Conservation (phyloP, 306 rosid genomes). For the Morella rubra region DNA sequence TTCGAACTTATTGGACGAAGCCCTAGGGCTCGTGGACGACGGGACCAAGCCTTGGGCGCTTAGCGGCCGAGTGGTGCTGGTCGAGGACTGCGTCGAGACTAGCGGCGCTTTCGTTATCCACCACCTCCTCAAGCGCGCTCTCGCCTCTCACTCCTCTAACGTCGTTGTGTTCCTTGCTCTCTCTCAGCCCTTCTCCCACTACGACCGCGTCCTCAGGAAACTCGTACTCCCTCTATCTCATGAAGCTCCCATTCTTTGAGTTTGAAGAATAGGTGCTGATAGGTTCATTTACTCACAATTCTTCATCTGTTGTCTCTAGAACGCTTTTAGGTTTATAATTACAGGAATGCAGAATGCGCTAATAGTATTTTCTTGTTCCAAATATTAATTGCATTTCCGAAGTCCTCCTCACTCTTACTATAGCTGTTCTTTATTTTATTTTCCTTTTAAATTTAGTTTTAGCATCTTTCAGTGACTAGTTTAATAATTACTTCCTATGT, state of each 20-base stretch:
- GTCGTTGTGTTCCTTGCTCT: conserved; percentile 71
- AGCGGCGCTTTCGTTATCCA: conserved; percentile 84
- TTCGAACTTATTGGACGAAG: conserved; percentile 61
- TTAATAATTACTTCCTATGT: not conserved
- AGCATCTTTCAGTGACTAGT: not conserved
- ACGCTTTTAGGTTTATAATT: too few relatives aligned
- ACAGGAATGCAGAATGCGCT: not conserved
- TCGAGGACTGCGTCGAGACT: conserved; percentile 82
- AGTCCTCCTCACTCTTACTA: not conserved
- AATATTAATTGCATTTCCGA: not conserved
- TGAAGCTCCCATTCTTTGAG: not conserved
- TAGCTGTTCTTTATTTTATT: not conserved
- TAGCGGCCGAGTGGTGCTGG: conserved; percentile 48
- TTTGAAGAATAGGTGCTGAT: not conserved
- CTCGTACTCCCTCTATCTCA: conserved; percentile 45
- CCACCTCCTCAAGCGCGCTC: conserved; percentile 68
- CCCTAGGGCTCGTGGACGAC: conserved; percentile 45
- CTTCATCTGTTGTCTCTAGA: not conserved
- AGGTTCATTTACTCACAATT: not conserved
- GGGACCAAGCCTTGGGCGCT: conserved; percentile 32
- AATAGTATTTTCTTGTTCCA: not conserved
- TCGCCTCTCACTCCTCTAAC: conserved; percentile 48
- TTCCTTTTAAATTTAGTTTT: not conserved
- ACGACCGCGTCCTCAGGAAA: conserved; percentile 79
- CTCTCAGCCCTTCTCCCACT: conserved; percentile 71